Base-by-base conservation (phyloP, 805 yeast genomes). In the Candida schatavii region DNA sequence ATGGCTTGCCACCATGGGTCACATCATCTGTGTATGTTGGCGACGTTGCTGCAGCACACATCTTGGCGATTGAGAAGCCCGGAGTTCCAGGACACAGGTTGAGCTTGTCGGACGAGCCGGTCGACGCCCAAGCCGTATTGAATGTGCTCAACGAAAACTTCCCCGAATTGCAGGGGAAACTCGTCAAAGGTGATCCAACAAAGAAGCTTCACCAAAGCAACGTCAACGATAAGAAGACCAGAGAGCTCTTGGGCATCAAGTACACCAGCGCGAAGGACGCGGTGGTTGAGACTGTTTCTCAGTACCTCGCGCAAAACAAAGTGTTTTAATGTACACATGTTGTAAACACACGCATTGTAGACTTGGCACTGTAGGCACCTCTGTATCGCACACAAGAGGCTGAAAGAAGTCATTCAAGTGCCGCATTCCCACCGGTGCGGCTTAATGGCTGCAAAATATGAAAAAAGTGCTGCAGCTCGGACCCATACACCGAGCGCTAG, bases 11-110 rank as follows among this genome's bases (percentile, higher is more conserved):
- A 3, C 31, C 40, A 37, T 40, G 40, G 10, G 25, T 32, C 35
- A 55, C 51, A 17, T 44, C 47, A 20, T 49, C 46, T 32, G 43
- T 49, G 18, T 57, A 55, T 45, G 57, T 55, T 15, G 47, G 62
- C 30, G 62, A 57, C 37, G 51, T 57, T 29, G 60, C 62, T 6
- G 43, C 40, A 21, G 54, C 57, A 15, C 61, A 56, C 34, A 19
- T 54, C 31, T 37, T 32, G 14, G 56, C 49, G 6, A 55, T 51
- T 30, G 50, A 48, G 29, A 42, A 50, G 20, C 6, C 50, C 58
- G 38, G 39, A 2, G 35, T 42, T 20, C 44, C 50, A 28, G 43
- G 40, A 10, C 39, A 57, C 46, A 58, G 75, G 44, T 50, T 69
- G 28, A 58, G 66, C 43, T 42, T 62, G 40, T 46, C 37, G 17